Evolutionary conservation across 495 filamentous ascomycete genomes (phyloP).

Genomic region (Neurospora sp.): DNA sequence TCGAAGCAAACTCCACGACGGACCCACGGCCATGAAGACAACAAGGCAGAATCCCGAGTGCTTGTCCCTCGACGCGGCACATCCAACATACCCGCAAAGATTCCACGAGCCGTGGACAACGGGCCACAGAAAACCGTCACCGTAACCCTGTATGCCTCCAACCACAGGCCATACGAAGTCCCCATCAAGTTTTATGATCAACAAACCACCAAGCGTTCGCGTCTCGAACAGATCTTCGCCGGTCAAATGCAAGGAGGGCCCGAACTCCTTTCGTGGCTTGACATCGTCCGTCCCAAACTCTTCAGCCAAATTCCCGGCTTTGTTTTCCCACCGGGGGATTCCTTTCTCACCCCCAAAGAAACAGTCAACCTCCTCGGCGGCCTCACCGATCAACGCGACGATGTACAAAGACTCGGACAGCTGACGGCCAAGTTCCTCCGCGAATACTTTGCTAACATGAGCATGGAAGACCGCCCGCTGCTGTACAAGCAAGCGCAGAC

Average conservation of each 20-base stretch:
- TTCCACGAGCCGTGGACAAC: not conserved
- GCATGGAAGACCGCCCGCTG: not conserved
- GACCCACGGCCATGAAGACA: not conserved
- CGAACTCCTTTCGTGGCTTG: not conserved
- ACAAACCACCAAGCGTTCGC: not conserved
- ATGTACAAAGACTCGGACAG: not conserved
- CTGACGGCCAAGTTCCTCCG: not conserved
- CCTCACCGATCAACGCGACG: not conserved
- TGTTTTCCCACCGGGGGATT: not conserved
- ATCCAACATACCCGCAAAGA: not conserved
- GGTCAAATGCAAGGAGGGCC: not conserved
- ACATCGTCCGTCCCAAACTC: not conserved
- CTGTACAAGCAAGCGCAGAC: not conserved
- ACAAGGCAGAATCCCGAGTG: not conserved
- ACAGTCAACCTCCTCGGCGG: not conserved
- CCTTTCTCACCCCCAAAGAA: not conserved
- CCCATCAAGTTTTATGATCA: not conserved
- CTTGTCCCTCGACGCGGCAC: not conserved
- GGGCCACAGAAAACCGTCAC: not conserved
- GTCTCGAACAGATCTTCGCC: not conserved
- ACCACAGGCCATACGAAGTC: not conserved
- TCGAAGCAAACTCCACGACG: not conserved
- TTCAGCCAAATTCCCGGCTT: not conserved
- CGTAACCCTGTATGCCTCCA: not conserved
- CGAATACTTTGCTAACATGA: not conserved